phyloP scores from a whole-genome alignment of 225 moss, liverwort and hornwort genomes.

The Asterella californica region DNA sequence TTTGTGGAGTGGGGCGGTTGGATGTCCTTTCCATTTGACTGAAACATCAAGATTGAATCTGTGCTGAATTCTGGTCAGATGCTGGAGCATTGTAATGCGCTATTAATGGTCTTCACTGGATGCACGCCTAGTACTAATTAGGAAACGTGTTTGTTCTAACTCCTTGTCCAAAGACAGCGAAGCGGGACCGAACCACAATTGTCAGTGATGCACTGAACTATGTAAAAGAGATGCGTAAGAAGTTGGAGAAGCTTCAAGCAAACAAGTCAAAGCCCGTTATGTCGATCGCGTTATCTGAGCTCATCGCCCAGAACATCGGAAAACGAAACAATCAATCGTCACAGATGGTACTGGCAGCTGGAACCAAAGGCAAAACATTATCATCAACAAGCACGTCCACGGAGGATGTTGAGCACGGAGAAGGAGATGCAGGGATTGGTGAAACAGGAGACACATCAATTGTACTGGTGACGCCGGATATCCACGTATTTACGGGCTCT shows the following conservation, averaged over 20 bases:
- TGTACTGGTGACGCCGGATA: neutral
- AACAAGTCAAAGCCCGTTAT: constrained; percentile 19
- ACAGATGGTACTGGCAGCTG: neutral
- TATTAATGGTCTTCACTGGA: neutral
- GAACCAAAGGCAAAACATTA: neutral
- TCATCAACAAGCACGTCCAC: constrained; percentile 1
- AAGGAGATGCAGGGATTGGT: neutral
- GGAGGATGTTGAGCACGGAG: neutral
- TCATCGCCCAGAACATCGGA: constrained; percentile 10
- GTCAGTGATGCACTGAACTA: constrained; percentile 22
- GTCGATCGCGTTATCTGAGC: constrained; percentile 9
- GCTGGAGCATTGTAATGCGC: neutral
- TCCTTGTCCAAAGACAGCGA: constrained; percentile 22
- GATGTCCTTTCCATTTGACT: neutral
- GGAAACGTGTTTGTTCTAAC: neutral
- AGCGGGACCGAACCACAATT: constrained; percentile 24
- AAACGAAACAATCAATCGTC: neutral
- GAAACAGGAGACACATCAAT: neutral
- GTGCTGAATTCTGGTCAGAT: neutral
- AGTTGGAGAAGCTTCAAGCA: constrained; percentile 20
- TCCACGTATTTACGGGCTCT: constrained; percentile 18
- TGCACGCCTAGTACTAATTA: neutral
- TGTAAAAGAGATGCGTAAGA: constrained; percentile 26
- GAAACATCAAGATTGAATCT: neutral
- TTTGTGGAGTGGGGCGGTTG: neutral